Base-by-base conservation (phyloP, 768 basidiomycete genomes). In the Rhodotorula graminis region DNA sequence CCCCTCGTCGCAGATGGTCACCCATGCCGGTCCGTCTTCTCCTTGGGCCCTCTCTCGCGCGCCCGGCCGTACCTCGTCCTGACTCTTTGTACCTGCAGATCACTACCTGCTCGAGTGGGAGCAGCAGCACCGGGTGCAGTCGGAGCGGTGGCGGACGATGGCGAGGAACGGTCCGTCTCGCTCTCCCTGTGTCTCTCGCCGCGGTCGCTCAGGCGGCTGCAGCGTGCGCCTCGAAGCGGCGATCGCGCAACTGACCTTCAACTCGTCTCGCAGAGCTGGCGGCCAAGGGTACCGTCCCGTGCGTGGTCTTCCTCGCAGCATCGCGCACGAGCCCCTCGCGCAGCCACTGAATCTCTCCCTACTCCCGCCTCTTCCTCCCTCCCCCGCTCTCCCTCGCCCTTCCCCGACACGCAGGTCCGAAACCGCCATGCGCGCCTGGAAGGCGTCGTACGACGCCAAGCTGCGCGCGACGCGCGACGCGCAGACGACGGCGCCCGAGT, bases 91-190 rank as follows among this genome's bases (percentile, higher is more conserved):
- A 3, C 18, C 53, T 21, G 65, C 67, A 31, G 74, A 76, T 47
- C 67, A 76, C 50, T 76, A 76, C 59, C 42, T 76, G 29, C 49
- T 76, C 1, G 18, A 61, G 33, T 72, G 55, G 50, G 74, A 76
- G 69, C 47, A 44, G 9, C 44, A 64, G 27, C 71, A 76, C 47
- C 64, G 74, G 15, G n/a, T 56, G 0, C 52, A 42, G 23, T 16
- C 49, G 1, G 74, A 76, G 50, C 62, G 59, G 25, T 76, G 74
- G 74, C 29, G 74, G n/a, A 72, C 49, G 7, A 42, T 57, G 49
- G 74, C 74, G 46, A 47, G 74, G 53, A 69, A 57, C 12, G 72
- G 72, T 73, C 9, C 46, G 72, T 49, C 40, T 27, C 23, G 31
- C 7, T 14, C 29, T 19, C 55, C 14, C 29, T n/a, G n/a, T n/a